Conservation (phyloP, 257 asterid species). For the Voacanga thouarsii region DNA sequence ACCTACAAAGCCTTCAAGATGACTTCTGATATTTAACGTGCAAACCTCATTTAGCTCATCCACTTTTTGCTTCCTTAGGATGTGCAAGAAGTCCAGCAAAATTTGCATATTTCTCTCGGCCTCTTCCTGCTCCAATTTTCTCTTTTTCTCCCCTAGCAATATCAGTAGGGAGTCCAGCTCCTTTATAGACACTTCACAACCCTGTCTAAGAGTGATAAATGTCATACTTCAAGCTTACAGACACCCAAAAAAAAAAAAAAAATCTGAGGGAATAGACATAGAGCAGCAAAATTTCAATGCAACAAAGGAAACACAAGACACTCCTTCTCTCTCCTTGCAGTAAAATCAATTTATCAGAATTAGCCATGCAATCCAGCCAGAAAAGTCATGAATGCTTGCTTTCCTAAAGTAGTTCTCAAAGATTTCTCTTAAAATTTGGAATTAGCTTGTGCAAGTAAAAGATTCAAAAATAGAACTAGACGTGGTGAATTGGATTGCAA, state of each 20-base stretch:
- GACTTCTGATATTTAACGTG: constrained; percentile 1
- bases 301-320: neutral
- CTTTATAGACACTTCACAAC: constrained; percentile 68
- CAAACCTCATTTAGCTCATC: constrained; percentile 72
- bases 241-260: neutral
- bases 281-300: neutral
- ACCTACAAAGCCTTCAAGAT: neutral
- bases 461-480: neutral
- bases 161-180: constrained; percentile 59
- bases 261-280: neutral
- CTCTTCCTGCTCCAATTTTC: constrained; percentile 78
- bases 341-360: neutral
- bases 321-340: neutral
- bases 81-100: constrained; percentile 62
- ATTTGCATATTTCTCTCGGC: constrained; percentile 81
- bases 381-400: neutral
- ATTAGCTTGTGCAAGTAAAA: neutral
- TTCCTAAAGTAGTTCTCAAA: neutral
- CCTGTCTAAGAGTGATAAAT: constrained; percentile 59
- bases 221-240: constrained; percentile 34
- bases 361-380: neutral
- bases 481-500: neutral
- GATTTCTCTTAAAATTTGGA: neutral
- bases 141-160: constrained; percentile 64
- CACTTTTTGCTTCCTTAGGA: constrained; percentile 62